Evolutionary conservation across 257 asterid species (phyloP).

Genomic region (Nyctanthes arbortristis): DNA sequence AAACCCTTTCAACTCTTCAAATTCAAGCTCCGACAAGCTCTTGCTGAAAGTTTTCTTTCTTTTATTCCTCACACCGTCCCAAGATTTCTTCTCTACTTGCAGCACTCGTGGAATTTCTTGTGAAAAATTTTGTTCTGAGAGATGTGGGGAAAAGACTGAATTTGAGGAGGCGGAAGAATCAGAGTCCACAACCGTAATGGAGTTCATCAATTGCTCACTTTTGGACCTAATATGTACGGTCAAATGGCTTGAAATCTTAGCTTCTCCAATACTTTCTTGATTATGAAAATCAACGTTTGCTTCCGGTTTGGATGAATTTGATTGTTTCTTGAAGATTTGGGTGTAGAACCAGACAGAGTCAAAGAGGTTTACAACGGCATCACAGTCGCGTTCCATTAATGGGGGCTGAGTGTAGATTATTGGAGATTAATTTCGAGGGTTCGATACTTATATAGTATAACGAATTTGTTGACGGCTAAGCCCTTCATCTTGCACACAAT

Average conservation of each 20-base stretch:
- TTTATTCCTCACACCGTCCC: neutral
- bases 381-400: slow-evolving; percentile 36
- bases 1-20: slow-evolving; percentile 61
- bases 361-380: slow-evolving; percentile 30
- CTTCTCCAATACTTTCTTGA: slow-evolving; percentile 8
- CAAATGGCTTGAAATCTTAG: slow-evolving; percentile 16
- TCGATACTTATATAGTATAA: slow-evolving; percentile 12
- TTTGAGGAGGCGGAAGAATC: slow-evolving; percentile 33
- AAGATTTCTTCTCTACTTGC: neutral
- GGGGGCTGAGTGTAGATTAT: slow-evolving; percentile 9
- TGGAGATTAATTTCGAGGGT: neutral
- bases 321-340: slow-evolving; percentile 23
- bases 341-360: slow-evolving; percentile 49
- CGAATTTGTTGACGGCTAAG: slow-evolving; percentile 9
- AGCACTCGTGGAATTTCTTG: neutral
- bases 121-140: slow-evolving; percentile 23
- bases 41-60: slow-evolving; percentile 26
- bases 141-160: slow-evolving; percentile 30
- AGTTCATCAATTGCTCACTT: slow-evolving; percentile 34
- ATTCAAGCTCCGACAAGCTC: slow-evolving; percentile 61
- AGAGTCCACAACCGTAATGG: slow-evolving; percentile 13
- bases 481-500: slow-evolving; percentile 15
- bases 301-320: slow-evolving; percentile 3
- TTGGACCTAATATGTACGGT: slow-evolving; percentile 28
- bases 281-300: neutral